Conservation (phyloP, 202 grass and related monocot genomes). For the Bolboschoenoplectus hybrid region DNA sequence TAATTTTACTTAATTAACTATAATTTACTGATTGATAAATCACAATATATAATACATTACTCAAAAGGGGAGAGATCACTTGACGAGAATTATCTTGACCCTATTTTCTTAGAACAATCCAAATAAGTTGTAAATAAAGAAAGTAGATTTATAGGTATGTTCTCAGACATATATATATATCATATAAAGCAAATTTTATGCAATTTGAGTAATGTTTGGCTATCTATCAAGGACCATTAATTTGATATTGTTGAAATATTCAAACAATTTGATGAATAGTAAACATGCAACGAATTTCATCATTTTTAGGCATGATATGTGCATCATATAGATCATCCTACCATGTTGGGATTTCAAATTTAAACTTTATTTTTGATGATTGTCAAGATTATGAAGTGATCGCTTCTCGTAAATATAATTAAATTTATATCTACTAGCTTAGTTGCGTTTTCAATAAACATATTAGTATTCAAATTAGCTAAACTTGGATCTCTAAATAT, state of each 20-base stretch:
- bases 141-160: not conserved
- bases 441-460: not conserved
- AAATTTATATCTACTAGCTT: not conserved
- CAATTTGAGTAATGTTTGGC: not conserved
- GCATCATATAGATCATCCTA: not conserved
- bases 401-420: not conserved
- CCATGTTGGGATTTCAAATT: not conserved
- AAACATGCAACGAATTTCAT: not conserved
- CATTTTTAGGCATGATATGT: not conserved
- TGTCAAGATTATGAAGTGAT: not conserved
- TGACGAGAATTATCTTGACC: not conserved
- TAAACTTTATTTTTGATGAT: not conserved
- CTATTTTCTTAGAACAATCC: not conserved
- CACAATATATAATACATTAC: not conserved
- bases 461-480: not conserved
- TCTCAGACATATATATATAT: not conserved
- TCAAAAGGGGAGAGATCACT: not conserved
- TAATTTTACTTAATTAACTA: slow-evolving; percentile 2
- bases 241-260: not conserved
- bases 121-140: not conserved
- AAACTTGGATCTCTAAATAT: not conserved
- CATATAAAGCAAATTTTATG: not conserved
- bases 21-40: not conserved
- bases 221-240: not conserved
- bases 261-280: not conserved